These are phyloP conservation scores for Parmelia sp. DNA, from an alignment of 495 filamentous ascomycete species.

Conservation along the genomic window DNA sequence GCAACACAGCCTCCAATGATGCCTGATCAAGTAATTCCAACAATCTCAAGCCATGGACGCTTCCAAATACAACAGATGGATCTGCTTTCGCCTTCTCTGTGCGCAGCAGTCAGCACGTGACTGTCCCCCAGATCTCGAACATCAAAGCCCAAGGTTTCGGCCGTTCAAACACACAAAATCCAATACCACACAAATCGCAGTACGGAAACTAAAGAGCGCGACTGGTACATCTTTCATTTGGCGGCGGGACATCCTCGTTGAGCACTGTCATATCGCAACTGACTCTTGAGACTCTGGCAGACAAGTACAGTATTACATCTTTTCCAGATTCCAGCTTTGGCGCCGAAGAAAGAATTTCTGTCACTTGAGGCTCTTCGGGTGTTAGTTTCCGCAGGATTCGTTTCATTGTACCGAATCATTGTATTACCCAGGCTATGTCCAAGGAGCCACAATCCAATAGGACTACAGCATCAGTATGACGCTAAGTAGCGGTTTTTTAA, in stretches of 20 bases:
- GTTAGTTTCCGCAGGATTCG: neutral
- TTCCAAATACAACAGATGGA: neutral
- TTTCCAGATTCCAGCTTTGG: neutral
- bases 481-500: neutral
- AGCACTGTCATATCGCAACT: neutral
- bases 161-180: too few species aligned
- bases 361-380: slow-evolving; percentile 1
- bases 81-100: neutral
- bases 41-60: neutral
- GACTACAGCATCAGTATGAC: neutral
- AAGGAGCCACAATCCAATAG: neutral
- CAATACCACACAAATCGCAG: neutral
- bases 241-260: neutral
- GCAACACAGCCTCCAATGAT: neutral
- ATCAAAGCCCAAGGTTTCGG: neutral
- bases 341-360: neutral
- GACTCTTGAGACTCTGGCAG: neutral
- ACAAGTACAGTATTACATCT: neutral
- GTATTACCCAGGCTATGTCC: neutral
- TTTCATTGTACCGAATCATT: neutral
- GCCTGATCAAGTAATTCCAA: neutral
- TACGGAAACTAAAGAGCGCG: neutral
- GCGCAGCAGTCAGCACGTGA: neutral
- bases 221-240: neutral
- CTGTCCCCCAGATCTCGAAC: neutral